Percentiles rank a stretch among this genome's conserved stretches.
phyloP scores from a whole-genome alignment of 805 yeast genomes.

The Candida sphagnicola region DNA sequence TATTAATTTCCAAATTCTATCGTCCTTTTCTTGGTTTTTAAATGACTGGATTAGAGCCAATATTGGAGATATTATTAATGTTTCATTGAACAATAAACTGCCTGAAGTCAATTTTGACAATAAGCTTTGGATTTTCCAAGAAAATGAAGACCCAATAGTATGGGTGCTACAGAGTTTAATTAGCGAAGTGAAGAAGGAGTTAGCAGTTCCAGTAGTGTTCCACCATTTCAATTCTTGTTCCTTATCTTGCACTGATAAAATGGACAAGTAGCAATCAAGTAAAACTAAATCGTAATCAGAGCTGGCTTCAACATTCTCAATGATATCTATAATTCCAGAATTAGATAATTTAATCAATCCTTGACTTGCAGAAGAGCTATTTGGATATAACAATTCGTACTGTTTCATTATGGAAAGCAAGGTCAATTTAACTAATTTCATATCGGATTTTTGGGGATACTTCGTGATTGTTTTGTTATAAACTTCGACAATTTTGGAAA shows the following conservation, averaged over 20 bases:
- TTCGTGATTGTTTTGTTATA: constrained; percentile 33
- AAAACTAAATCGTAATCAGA: constrained; percentile 54
- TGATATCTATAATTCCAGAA: constrained; percentile 14
- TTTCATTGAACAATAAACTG: constrained; percentile 52
- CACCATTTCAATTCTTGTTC: constrained; percentile 69
- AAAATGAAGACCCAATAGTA: constrained; percentile 19
- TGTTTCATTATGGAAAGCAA: constrained; percentile 40
- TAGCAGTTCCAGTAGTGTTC: constrained; percentile 42
- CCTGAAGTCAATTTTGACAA: constrained; percentile 40
- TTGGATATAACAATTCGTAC: constrained; percentile 36
- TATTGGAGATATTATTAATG: constrained; percentile 50
- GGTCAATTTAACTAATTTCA: constrained; percentile 47
- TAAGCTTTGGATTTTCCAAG: constrained; percentile 44
- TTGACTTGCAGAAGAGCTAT: constrained; percentile 13
- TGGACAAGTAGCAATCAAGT: constrained; percentile 51
- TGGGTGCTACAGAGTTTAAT: constrained; percentile 39
- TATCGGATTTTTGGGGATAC: constrained; percentile 20
- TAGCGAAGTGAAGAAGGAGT: constrained; percentile 65
- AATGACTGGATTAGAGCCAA: constrained; percentile 52
- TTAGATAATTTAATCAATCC: constrained; percentile 15
- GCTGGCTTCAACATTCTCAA: constrained; percentile 12
- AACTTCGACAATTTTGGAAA: constrained; percentile 38
- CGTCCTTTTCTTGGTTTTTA: constrained; percentile 13
- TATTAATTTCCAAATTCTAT: constrained; percentile 54
- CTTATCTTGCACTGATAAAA: constrained; percentile 48